Evolutionary conservation across 164 flowering plant genomes (phyloP).

Genomic region (Magnolia changhungtana): DNA sequence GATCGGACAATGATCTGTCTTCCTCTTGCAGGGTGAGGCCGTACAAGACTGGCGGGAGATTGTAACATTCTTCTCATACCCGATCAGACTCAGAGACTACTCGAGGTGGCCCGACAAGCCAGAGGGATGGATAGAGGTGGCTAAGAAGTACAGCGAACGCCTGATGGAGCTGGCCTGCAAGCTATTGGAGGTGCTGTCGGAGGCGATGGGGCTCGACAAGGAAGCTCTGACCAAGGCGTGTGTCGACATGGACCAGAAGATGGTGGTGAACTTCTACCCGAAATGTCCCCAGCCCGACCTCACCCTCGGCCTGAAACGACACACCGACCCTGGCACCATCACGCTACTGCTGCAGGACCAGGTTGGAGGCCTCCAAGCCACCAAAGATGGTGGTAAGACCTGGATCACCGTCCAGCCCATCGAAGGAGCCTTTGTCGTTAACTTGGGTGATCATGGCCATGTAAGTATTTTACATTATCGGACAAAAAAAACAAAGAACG

Average conservation of each 20-base stretch:
- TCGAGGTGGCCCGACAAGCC: constrained; percentile 91
- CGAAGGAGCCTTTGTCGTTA: constrained; percentile 78
- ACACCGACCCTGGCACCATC: constrained; percentile 89
- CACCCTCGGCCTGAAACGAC: constrained; percentile 84
- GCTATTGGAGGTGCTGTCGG: constrained; percentile 67
- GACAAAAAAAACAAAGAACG: neutral
- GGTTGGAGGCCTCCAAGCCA: constrained; percentile 89
- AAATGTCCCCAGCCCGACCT: constrained; percentile 85
- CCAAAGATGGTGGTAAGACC: constrained; percentile 66
- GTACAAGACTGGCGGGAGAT: constrained; percentile 87
- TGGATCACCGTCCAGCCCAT: constrained; percentile 92
- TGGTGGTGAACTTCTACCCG: constrained; percentile 77
- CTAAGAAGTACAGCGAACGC: constrained; percentile 61
- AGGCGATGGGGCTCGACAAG: constrained; percentile 74
- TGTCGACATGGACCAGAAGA: constrained; percentile 85
- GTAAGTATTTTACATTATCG: constrained; percentile 31
- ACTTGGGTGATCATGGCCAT: constrained; percentile 88
- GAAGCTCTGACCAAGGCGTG: constrained; percentile 80
- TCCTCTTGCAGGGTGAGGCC: constrained; percentile 60
- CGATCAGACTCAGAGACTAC: constrained; percentile 59
- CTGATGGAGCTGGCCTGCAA: constrained; percentile 76
- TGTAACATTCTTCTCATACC: constrained; percentile 82
- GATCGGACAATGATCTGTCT: neutral
- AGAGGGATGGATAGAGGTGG: constrained; percentile 57
- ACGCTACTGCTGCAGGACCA: constrained; percentile 76